These are phyloP conservation scores for Pseudocercospora fijiensis DNA, from an alignment of 2,329 filamentous ascomycete species.

Conservation along the genomic window DNA sequence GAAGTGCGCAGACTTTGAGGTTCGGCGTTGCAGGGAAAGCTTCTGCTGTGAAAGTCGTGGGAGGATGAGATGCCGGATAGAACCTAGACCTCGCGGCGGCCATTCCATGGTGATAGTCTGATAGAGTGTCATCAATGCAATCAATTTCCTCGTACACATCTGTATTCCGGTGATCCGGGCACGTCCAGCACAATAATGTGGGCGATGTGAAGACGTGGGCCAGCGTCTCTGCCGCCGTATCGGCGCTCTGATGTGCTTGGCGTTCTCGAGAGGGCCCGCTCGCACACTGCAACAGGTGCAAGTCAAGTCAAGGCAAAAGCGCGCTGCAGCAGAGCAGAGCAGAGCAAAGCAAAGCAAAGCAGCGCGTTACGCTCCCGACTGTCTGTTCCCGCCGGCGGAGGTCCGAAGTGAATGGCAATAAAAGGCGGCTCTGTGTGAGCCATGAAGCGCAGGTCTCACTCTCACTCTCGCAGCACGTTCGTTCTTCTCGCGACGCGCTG, in stretches of 20 bases:
- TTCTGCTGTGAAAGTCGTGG: slow-evolving; percentile 7
- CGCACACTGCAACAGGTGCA: not conserved
- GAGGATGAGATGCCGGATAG: not conserved
- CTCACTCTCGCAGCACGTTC: not conserved
- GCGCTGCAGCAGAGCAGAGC: not conserved
- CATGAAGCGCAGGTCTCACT: not conserved
- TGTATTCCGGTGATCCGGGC: not conserved
- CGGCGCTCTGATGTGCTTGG: not conserved
- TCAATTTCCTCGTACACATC: not conserved
- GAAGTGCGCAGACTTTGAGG: not conserved
- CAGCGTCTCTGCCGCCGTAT: not conserved
- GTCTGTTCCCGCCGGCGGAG: not conserved
- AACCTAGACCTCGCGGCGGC: not conserved
- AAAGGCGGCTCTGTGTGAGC: not conserved
- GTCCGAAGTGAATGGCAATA: not conserved
- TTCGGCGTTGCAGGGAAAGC: not conserved
- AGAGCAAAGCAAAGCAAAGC: not conserved
- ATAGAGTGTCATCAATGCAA: not conserved
- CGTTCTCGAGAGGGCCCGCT: not conserved
- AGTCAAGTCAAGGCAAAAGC: not conserved
- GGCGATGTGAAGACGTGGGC: not conserved
- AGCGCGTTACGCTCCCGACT: not conserved
- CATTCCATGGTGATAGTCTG: not conserved
- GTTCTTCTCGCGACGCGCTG: not conserved
- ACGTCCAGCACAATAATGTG: not conserved